These are phyloP conservation scores for Lichtheimia corymbifera DNA, from an alignment of 371 early-diverging fungal genomes.

Conservation along the genomic window DNA sequence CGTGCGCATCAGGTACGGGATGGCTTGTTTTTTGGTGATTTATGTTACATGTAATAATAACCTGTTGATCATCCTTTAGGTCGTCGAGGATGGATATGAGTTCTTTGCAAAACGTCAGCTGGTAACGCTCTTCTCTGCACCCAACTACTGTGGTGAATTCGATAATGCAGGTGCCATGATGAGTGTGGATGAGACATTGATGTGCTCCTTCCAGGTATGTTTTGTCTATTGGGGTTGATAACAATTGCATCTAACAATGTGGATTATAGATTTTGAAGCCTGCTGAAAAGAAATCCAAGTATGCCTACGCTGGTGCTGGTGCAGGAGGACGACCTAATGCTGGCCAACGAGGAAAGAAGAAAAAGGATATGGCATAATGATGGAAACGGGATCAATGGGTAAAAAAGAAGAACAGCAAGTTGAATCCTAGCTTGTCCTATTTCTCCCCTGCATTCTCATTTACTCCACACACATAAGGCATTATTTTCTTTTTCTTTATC, in stretches of 20 bases:
- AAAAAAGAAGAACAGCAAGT: no score
- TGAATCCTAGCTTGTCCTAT: no score
- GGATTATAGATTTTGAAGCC: conserved; percentile 28
- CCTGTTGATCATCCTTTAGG: conserved; percentile 25
- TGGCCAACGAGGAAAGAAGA: background rate
- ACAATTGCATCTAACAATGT: no score
- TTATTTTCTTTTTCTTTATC: background rate
- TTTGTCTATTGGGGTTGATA: background rate
- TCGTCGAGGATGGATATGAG: conserved; percentile 98
- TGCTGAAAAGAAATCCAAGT: conserved; percentile 31
- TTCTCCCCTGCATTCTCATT: no score
- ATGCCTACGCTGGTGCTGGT: conserved; percentile 18
- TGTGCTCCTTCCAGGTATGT: conserved; percentile 81
- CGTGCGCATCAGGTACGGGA: conserved; percentile 83
- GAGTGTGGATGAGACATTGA: conserved; percentile 88
- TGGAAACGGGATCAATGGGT: background rate
- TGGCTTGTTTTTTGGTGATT: no score
- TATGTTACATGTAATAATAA: no score
- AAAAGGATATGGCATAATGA: background rate
- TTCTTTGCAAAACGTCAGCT: conserved; percentile 93
- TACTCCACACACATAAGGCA: no score
- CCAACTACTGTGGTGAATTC: conserved; percentile 99
- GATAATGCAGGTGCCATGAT: conserved; percentile 95
- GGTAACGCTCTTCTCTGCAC: conserved; percentile 96
- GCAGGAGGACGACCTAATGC: conserved; percentile 15